Evolutionary conservation across 768 basidiomycete species (phyloP).

Genomic region (Amyloporia xantha): DNA sequence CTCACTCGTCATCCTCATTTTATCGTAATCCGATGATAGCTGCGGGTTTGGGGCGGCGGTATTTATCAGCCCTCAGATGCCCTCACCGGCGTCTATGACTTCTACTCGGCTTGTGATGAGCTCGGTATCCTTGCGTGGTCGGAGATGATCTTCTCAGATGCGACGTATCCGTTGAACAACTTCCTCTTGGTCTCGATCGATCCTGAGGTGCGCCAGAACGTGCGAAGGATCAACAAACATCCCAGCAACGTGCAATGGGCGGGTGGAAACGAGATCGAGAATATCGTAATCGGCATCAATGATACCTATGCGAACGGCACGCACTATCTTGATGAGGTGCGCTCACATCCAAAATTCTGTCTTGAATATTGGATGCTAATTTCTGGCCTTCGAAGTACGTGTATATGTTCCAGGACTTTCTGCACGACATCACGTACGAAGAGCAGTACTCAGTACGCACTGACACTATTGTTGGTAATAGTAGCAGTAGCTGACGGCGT

Average conservation of each 20-base stretch:
- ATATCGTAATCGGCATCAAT: conserved; percentile 37
- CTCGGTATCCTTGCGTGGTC: conserved; percentile 57
- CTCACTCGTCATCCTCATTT: neutral
- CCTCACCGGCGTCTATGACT: conserved; percentile 42
- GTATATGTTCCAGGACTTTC: conserved; percentile 44
- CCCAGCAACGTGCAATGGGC: too few relatives aligned
- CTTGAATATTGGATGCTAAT: neutral
- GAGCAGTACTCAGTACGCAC: conserved; percentile 42
- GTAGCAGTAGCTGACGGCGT: too few relatives aligned
- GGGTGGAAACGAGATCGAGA: conserved; percentile 58
- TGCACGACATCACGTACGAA: conserved; percentile 40
- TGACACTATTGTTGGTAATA: neutral
- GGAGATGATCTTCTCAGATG: conserved; percentile 54
- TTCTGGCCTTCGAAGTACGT: conserved; percentile 33
- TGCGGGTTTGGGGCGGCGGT: conserved; percentile 57
- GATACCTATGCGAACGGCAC: conserved; percentile 34
- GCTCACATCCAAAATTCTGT: conserved; percentile 4
- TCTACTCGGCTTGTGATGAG: conserved; percentile 53
- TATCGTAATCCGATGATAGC: conserved; percentile 29
- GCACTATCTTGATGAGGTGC: conserved; percentile 43
- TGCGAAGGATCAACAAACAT: conserved; percentile 46
- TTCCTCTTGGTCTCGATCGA: conserved; percentile 45
- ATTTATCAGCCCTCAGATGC: conserved; percentile 27
- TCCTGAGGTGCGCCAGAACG: conserved; percentile 51
- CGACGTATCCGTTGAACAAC: conserved; percentile 48